These are phyloP conservation scores for Henningerozyma blattae DNA, from an alignment of 805 yeast species.

Conservation along the genomic window DNA sequence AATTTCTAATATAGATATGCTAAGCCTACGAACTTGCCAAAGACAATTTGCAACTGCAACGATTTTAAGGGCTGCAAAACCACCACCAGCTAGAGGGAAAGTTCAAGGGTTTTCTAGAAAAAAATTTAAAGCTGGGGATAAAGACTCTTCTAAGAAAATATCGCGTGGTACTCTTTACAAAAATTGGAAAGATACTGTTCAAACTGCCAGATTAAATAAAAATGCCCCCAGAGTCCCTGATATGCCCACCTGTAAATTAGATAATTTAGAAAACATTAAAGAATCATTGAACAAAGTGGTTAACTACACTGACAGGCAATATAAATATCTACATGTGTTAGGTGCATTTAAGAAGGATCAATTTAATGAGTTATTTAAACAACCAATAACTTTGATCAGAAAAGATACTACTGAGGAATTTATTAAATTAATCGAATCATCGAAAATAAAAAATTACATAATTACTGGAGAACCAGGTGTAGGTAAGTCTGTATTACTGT, in stretches of 20 bases:
- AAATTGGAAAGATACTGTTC: conserved; percentile 23
- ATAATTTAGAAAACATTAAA: conserved; percentile 3
- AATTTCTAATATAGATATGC: no score
- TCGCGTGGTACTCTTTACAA: conserved; percentile 22
- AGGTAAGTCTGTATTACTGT: conserved; percentile 64
- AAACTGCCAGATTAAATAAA: conserved; percentile 19
- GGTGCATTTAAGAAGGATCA: conserved; percentile 63
- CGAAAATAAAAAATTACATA: conserved; percentile 38
- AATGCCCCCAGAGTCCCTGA: conserved; percentile 19
- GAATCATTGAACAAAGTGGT: conserved; percentile 21
- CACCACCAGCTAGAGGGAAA: conserved; percentile 15
- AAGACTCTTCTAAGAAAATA: conserved; percentile 16
- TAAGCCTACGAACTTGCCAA: neutral
- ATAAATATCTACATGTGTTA: conserved; percentile 34
- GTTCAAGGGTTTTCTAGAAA: conserved; percentile 22
- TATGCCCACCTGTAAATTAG: conserved; percentile 12
- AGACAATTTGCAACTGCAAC: neutral
- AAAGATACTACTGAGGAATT: conserved; percentile 32
- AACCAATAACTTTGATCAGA: conserved; percentile 50
- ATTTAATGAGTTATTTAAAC: conserved; percentile 49
- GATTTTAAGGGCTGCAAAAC: neutral
- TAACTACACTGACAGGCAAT: conserved; percentile 31
- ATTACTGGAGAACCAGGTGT: conserved; percentile 63
- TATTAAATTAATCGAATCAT: conserved; percentile 27
- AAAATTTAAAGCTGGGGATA: conserved; percentile 5